A percentile compares a stretch with the other conserved stretches of the same genome.
phyloP scores from a whole-genome alignment of 768 basidiomycete genomes.

The Suillus hirtellus region DNA sequence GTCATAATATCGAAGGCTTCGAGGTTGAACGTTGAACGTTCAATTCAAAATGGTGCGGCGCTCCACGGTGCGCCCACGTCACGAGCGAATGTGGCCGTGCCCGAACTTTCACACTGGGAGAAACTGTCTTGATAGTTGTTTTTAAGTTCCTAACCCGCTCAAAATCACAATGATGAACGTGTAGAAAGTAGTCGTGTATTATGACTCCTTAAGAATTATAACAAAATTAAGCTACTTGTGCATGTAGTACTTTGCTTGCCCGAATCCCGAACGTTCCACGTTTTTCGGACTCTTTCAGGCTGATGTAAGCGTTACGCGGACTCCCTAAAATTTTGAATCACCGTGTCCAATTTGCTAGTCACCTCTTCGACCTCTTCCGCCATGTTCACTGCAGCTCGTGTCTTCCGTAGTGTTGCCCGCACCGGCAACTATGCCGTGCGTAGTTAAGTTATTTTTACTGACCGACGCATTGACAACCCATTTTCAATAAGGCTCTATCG shows the following conservation, averaged over 20 bases:
- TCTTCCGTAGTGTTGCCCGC: slow-evolving; percentile 58
- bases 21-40: not conserved
- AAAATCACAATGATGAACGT: not conserved
- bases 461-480: slow-evolving; percentile 15
- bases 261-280: slow-evolving; percentile 18
- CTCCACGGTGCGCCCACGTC: too few species aligned
- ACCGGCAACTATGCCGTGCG: slow-evolving; percentile 65
- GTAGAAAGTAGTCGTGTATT: not conserved
- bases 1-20: slow-evolving; percentile 21
- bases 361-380: slow-evolving; percentile 46
- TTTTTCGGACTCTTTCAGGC: slow-evolving; percentile 2
- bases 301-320: slow-evolving; percentile 26
- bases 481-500: slow-evolving; percentile 56
- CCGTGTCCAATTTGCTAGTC: slow-evolving; percentile 31
- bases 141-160: too few species aligned
- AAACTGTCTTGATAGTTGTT: too few species aligned
- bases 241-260: not conserved
- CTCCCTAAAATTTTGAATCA: slow-evolving; percentile 45
- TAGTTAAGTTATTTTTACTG: slow-evolving; percentile 4
- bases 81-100: too few species aligned
- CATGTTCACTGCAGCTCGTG: slow-evolving; percentile 75
- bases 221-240: not conserved
- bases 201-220: too few species aligned
- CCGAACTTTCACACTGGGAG: too few species aligned
- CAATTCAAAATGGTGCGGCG: too few species aligned